Conservation (phyloP, 108 stramenopile genomes). For the Pseudonitzschia delicatissima region DNA sequence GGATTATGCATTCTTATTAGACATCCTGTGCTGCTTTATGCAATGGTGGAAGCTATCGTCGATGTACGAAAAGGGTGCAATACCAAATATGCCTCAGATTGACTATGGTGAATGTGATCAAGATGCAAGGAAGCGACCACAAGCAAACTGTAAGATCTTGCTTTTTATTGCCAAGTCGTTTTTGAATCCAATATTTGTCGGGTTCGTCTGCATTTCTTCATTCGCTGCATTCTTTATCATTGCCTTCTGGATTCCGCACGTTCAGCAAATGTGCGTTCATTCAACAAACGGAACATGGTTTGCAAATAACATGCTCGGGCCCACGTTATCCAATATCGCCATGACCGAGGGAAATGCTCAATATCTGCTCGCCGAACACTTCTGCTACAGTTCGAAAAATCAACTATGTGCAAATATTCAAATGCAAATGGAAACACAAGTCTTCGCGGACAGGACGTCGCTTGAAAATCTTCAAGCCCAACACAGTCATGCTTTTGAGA, state of each 20-base stretch:
- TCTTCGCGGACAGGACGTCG: conserved; percentile 4
- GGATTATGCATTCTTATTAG: conserved; percentile 31
- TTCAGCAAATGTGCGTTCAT: conserved; percentile 32
- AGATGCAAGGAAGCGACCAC: conserved; percentile 11
- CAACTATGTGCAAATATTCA: conserved; percentile 19
- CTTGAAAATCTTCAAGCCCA: conserved; percentile 9
- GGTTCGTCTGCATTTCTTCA: conserved; percentile 12
- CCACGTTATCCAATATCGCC: conserved; percentile 35
- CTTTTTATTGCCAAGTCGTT: conserved; percentile 14
- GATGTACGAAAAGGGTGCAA: conserved; percentile 20
- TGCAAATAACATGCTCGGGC: conserved; percentile 37
- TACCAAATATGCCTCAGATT: conserved; percentile 36
- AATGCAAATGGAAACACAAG: conserved; percentile 7
- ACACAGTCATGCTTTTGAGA: conserved; percentile 15
- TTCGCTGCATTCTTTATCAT: conserved; percentile 6
- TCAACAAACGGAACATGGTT: conserved; percentile 42
- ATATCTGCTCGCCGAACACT: conserved; percentile 18
- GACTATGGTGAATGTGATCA: conserved; percentile 20
- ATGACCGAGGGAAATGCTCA: conserved; percentile 29
- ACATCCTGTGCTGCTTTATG: conserved; percentile 22
- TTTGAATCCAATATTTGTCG: conserved; percentile 18
- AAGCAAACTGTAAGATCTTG: conserved; percentile 14
- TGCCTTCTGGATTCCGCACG: conserved; percentile 34
- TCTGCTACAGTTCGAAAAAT: conserved; percentile 15
- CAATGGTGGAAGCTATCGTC: conserved; percentile 35